Percentiles rank a stretch among this genome's conserved stretches.
These are phyloP conservation scores for Pseudevernia furfuracea DNA, from an alignment of 495 filamentous ascomycete genomes.

Conservation along the genomic window DNA sequence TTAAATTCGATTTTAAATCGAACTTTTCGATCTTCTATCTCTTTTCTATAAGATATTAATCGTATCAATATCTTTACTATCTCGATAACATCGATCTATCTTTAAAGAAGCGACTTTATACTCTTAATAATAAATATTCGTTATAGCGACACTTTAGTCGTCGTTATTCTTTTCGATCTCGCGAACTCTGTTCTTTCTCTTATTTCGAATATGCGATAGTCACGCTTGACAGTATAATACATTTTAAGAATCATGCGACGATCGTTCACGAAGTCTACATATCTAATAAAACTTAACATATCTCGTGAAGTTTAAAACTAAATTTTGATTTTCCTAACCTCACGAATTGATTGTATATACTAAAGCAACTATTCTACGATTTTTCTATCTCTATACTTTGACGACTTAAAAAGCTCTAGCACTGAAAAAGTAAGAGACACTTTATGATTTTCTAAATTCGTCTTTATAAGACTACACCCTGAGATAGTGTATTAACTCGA, in stretches of 20 bases:
- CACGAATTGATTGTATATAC: too few relatives aligned
- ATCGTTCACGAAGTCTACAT: background rate
- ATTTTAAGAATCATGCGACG: background rate
- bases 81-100: slow-evolving; percentile 14
- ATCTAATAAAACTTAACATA: background rate
- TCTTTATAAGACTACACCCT: background rate
- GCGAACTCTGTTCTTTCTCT: background rate
- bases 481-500: background rate
- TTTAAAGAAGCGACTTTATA: slow-evolving; percentile 1
- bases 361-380: too few relatives aligned
- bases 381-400: too few relatives aligned
- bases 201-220: background rate
- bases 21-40: slow-evolving; percentile 12
- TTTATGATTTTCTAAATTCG: background rate
- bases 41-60: slow-evolving; percentile 17
- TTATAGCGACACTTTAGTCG: background rate
- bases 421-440: background rate
- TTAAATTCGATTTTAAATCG: too few relatives aligned
- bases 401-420: too few relatives aligned
- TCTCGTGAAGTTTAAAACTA: background rate
- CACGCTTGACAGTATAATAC: background rate
- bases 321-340: background rate
- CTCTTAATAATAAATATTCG: background rate
- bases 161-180: background rate
- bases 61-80: background rate